phyloP scores from a whole-genome alignment of 2,329 filamentous ascomycete species.

The Emericellopsis cladophorae region DNA sequence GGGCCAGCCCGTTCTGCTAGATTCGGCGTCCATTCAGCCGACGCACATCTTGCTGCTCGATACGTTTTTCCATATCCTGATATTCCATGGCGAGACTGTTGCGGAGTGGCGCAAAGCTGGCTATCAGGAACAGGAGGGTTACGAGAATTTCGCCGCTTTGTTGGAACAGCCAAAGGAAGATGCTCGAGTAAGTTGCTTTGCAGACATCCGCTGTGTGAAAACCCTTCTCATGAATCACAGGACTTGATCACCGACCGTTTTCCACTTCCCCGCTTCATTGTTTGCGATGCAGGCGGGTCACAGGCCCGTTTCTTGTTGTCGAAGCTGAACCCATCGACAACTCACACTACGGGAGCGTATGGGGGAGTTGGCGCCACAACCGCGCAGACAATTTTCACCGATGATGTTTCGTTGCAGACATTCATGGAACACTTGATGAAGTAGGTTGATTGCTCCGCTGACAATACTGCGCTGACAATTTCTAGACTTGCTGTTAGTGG shows the following conservation, averaged over 20 bases:
- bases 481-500: constrained; percentile 48
- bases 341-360: constrained; percentile 85
- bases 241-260: constrained; percentile 96
- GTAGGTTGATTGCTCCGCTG: constrained; percentile 35
- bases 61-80: constrained; percentile 98
- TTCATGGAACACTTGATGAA: constrained; percentile 99
- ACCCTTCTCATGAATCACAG: constrained; percentile 29
- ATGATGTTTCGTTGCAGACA: constrained; percentile 93
- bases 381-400: constrained; percentile 96
- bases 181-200: constrained; percentile 55
- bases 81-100: constrained; percentile 97
- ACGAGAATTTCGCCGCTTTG: constrained; percentile 85
- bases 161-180: constrained; percentile 94
- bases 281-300: constrained; percentile 95
- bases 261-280: constrained; percentile 95
- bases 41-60: constrained; percentile 89
- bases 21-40: constrained; percentile 91
- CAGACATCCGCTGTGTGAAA: background rate
- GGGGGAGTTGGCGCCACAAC: constrained; percentile 75
- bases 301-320: constrained; percentile 94
- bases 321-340: constrained; percentile 95
- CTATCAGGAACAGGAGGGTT: constrained; percentile 95
- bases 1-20: constrained; percentile 81
- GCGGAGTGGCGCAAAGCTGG: constrained; percentile 97
- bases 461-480: constrained; percentile 1